Conservation (phyloP, 805 yeast species). For the Cyberlindnera petersonii region DNA sequence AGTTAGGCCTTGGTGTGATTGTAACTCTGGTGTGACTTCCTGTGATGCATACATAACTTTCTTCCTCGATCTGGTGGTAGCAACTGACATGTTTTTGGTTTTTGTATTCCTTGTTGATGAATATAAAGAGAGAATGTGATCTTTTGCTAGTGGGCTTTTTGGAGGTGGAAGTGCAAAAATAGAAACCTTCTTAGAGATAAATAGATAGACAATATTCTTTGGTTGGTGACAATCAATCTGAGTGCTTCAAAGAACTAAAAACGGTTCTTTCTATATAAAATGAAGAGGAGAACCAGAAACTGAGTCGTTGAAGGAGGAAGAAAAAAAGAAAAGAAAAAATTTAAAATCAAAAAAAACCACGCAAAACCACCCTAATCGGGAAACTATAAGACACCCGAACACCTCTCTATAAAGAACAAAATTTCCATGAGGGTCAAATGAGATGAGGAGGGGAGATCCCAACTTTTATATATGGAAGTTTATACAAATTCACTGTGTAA, state of each 20-base stretch:
- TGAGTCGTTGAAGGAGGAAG: neutral
- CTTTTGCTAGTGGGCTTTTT: neutral
- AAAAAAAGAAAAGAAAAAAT: neutral
- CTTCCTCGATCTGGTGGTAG: neutral
- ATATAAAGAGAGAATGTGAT: neutral
- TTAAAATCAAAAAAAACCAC: neutral
- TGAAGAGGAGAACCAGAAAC: too few relatives aligned
- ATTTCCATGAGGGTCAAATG: too few relatives aligned
- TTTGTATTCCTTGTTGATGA: neutral
- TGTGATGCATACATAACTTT: slow-evolving; percentile 1
- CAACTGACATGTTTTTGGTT: slow-evolving; percentile 1
- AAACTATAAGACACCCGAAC: slow-evolving; percentile 7
- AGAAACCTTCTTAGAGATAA: too few relatives aligned
- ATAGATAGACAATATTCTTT: too few relatives aligned
- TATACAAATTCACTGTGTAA: too few relatives aligned
- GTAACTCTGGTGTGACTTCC: neutral
- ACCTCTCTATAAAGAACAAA: slow-evolving; percentile 1
- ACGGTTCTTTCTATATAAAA: neutral
- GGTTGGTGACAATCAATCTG: too few relatives aligned
- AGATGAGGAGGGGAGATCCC: too few relatives aligned
- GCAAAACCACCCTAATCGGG: slow-evolving; percentile 5
- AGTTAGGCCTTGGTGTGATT: neutral
- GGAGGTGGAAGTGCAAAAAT: neutral
- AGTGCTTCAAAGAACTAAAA: neutral
- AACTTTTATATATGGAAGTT: too few relatives aligned